phyloP scores from a whole-genome alignment of 164 flowering plant genomes.

The Vitis cinerea region DNA sequence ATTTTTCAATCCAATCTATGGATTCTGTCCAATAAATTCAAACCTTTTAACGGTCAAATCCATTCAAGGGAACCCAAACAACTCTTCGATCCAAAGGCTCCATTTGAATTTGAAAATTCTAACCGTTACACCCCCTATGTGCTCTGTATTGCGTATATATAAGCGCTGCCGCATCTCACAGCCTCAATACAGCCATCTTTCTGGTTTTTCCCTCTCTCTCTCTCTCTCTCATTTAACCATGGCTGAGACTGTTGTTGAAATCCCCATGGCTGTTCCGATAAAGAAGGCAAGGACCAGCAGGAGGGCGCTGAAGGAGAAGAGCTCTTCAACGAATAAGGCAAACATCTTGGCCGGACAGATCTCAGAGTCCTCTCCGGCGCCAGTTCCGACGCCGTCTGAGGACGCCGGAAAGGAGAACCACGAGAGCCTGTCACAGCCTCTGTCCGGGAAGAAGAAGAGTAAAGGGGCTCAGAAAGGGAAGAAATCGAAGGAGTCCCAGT shows the following conservation, averaged over 20 bases:
- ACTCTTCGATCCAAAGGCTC: slow-evolving; percentile 1
- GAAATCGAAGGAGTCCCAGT: slow-evolving; percentile 22
- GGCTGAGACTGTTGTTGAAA: slow-evolving; percentile 33
- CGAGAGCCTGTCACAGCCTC: slow-evolving; percentile 43
- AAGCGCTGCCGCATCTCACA: not conserved
- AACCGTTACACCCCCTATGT: slow-evolving; percentile 34
- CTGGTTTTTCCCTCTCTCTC: slow-evolving; percentile 7
- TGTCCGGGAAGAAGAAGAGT: slow-evolving; percentile 28
- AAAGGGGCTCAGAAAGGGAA: too few species aligned
- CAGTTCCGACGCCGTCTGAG: slow-evolving; percentile 11
- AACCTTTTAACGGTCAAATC: slow-evolving; percentile 9
- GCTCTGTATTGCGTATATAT: too few species aligned
- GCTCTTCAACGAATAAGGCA: slow-evolving; percentile 45
- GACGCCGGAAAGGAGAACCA: slow-evolving; percentile 49
- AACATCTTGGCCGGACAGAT: slow-evolving; percentile 45
- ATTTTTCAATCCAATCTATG: too few species aligned
- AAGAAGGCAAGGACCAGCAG: slow-evolving; percentile 43
- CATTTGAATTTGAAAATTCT: slow-evolving; percentile 41
- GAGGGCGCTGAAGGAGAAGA: slow-evolving; percentile 61
- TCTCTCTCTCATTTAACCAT: slow-evolving; percentile 19
- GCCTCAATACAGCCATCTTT: slow-evolving; percentile 1
- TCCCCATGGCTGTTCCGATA: slow-evolving; percentile 19
- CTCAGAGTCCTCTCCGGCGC: slow-evolving; percentile 28
- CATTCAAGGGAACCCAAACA: slow-evolving; percentile 2
- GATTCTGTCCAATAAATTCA: too few species aligned